These are phyloP conservation scores for Mycena venus DNA, from an alignment of 768 basidiomycete species.

Conservation along the genomic window DNA sequence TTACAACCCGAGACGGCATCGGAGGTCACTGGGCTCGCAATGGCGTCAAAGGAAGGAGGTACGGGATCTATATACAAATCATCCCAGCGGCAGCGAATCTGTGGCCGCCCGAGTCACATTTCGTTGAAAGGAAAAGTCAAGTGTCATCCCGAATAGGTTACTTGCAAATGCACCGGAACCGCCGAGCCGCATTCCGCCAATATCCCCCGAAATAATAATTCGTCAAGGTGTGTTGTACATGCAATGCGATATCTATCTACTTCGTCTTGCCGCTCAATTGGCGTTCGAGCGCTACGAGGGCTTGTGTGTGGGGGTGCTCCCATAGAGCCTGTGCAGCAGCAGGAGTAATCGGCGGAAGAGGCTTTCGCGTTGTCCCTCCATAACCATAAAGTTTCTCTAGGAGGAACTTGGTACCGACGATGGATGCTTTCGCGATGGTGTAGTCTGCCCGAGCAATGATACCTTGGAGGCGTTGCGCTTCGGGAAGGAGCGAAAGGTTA, in stretches of 20 bases:
- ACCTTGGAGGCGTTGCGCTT: constrained; percentile 83
- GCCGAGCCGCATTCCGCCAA: background rate
- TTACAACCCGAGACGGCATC: constrained; percentile 48
- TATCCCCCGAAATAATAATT: background rate
- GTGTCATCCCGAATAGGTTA: background rate
- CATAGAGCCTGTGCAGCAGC: constrained; percentile 73
- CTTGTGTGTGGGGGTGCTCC: constrained; percentile 79
- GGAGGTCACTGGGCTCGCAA: background rate
- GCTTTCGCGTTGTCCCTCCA: constrained; percentile 83
- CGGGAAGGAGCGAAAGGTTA: constrained; percentile 69
- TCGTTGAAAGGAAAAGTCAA: background rate
- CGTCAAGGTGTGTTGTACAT: background rate
- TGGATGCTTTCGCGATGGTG: constrained; percentile 81
- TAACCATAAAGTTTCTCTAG: constrained; percentile 84
- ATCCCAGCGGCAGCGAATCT: constrained; percentile 2
- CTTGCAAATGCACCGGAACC: background rate
- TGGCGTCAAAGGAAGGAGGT: background rate
- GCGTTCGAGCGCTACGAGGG: constrained; percentile 74
- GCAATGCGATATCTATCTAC: constrained; percentile 11
- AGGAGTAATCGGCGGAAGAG: constrained; percentile 75
- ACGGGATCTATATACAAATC: background rate
- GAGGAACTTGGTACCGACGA: constrained; percentile 88
- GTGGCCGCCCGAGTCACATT: constrained; percentile 8
- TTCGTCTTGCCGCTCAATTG: constrained; percentile 61
- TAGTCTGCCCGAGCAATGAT: constrained; percentile 86